Base-by-base conservation (phyloP, 192 early-diverging fungal species). In the Coemansia furcata region DNA sequence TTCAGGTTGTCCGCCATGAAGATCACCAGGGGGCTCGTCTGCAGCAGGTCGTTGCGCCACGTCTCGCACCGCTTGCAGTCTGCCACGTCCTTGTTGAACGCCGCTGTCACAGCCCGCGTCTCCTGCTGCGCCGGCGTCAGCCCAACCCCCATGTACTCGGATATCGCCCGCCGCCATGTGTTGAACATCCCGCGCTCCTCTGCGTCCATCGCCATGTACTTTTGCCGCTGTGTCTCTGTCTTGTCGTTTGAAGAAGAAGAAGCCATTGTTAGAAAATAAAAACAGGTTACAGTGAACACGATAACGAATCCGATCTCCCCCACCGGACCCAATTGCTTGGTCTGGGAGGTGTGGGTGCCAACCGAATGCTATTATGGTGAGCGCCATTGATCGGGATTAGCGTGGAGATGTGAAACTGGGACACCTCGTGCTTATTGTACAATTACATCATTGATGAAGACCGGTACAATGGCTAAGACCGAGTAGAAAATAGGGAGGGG, bases 1-100 rank as follows among this genome's bases (percentile, higher is more conserved):
- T 84, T 33, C 10, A 98, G 73, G 37, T 91, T 85, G 59, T 91
- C 85, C 64, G 92, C 79, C 94, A 98, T 94, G 70, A 98, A 98
- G 42, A 76, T 76, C 11, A 96, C 89, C 65, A 93, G 85, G n/a
- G 96, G 91, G 66, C 80, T 83, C 52, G 72, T 75, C 62, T 88
- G 87, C 23, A 95, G 74, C 55, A 97, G 74, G 55, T 90, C 87
- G 40, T 90, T 86, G 72, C 90, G 91, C 89, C 87, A 89, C 35
- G 84, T 77, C 66, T 95, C 94, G 68, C 95, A 97, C 35, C 65
- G 73, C 52, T 76, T 77, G 71, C 82, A 87, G 69, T 87, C 85
- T 26, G 67, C 68, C 50, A 87, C 68, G 33, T 85, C 83, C 15
- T 83, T 47, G 38, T 89, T 84, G 29, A 63, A 73, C n/a, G 26